Percentiles rank a stretch among this genome's conserved stretches.
phyloP scores from a whole-genome alignment of 352 stramenopile genomes.

The Phytophthora tubulina region DNA sequence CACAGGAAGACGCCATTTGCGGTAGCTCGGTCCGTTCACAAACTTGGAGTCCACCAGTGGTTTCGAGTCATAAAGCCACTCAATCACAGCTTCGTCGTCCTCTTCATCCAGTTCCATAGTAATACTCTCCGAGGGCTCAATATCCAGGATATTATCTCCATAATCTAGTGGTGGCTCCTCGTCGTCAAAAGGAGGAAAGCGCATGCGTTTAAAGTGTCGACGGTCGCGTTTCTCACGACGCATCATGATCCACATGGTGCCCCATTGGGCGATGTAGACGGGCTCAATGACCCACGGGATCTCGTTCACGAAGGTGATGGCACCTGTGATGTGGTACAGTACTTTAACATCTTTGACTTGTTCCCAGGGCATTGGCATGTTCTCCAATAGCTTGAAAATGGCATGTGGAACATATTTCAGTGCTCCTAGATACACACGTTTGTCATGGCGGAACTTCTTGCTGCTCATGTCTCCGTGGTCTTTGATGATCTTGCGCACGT shows the following conservation, averaged over 20 bases:
- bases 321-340: conserved; percentile 99
- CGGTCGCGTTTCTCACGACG: conserved; percentile 99
- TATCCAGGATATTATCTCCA: conserved; percentile 97
- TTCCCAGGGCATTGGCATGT: conserved; percentile 99
- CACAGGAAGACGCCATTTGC: conserved; percentile 97
- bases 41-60: conserved; percentile 92
- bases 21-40: conserved; percentile 98
- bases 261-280: conserved; percentile 99
- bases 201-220: conserved; percentile 99
- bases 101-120: conserved; percentile 97
- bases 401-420: conserved; percentile 99
- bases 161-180: conserved; percentile 98
- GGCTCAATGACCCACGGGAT: conserved; percentile 99
- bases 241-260: conserved; percentile 99
- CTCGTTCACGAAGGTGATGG: conserved; percentile 99
- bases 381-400: conserved; percentile 99
- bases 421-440: conserved; percentile 99
- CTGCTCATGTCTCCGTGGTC: conserved; percentile 99
- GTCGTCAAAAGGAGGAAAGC: conserved; percentile 99
- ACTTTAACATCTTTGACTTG: conserved; percentile 99
- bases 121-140: conserved; percentile 96
- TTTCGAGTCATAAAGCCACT: conserved; percentile 99
- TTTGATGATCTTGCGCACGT: conserved; percentile 99
- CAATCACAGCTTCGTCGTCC: conserved; percentile 94
- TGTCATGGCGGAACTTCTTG: conserved; percentile 99